Conservation (phyloP, 306 rosid genomes). For the Inga laurina region DNA sequence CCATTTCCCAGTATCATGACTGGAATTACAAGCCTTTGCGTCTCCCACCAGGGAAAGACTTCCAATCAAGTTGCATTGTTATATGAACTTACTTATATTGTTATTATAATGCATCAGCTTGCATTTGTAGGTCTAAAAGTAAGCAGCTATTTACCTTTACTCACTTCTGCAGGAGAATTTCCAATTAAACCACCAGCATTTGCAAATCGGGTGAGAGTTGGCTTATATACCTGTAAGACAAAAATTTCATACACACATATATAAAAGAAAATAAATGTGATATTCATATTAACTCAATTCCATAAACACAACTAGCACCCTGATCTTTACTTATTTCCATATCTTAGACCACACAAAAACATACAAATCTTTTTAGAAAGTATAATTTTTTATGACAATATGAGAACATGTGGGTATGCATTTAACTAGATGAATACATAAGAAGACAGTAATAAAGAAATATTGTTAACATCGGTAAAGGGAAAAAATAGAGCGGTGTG, state of each 20-base stretch:
- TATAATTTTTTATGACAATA: background rate
- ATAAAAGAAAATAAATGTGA: background rate
- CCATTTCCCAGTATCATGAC: constrained; percentile 25
- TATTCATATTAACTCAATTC: background rate
- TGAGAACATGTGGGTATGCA: background rate
- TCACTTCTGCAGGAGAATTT: constrained; percentile 85
- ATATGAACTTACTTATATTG: constrained; percentile 5
- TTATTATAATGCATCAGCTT: constrained; percentile 10
- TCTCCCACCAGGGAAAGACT: constrained; percentile 1
- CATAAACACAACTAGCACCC: background rate
- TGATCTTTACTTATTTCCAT: background rate
- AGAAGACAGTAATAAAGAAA: background rate
- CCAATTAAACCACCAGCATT: constrained; percentile 83
- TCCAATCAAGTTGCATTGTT: background rate
- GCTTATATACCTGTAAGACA: constrained; percentile 70
- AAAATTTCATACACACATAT: background rate
- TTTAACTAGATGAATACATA: constrained; percentile 8
- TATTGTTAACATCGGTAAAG: background rate
- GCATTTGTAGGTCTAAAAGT: constrained; percentile 1
- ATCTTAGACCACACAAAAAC: constrained; percentile 27
- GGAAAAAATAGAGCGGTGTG: background rate
- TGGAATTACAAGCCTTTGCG: constrained; percentile 2
- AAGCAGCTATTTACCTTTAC: constrained; percentile 62
- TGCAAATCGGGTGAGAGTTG: constrained; percentile 68
- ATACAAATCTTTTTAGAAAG: background rate